phyloP scores from a whole-genome alignment of 1,284 basidiomycete species.

The Mycosarcoma mackinlayi region DNA sequence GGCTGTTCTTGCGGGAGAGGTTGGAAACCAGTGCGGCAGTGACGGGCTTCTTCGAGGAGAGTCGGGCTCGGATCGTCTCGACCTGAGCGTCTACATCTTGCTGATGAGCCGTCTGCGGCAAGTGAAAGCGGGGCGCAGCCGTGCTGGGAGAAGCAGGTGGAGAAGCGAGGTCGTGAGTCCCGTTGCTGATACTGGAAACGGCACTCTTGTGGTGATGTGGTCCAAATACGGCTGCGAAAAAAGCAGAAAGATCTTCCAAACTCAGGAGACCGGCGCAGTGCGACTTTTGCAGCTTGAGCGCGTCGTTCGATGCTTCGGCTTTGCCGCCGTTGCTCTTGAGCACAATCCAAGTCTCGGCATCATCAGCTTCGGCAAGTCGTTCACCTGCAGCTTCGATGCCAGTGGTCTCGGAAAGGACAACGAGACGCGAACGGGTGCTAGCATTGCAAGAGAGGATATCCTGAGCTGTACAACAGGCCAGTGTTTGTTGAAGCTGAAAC shows the following conservation, averaged over 20 bases:
- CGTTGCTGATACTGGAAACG: background rate
- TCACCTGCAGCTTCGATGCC: constrained; percentile 43
- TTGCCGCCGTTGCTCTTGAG: constrained; percentile 5
- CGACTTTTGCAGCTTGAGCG: constrained; percentile 20
- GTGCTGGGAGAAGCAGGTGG: constrained; percentile 35
- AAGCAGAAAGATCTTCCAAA: constrained; percentile 38
- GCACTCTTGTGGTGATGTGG: constrained; percentile 13
- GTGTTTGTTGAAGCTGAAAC: constrained; percentile 13
- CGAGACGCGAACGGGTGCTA: constrained; percentile 16
- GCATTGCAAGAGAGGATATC: constrained; percentile 28
- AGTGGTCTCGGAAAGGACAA: constrained; percentile 17
- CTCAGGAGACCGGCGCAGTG: constrained; percentile 35
- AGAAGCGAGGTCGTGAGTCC: constrained; percentile 14
- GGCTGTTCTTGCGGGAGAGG: constrained; percentile 25
- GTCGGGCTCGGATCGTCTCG: constrained; percentile 10
- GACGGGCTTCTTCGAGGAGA: constrained; percentile 15
- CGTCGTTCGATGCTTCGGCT: background rate
- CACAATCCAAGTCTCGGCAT: constrained; percentile 34
- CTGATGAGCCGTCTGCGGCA: background rate
- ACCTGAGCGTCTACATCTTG: background rate
- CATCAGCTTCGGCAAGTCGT: constrained; percentile 20
- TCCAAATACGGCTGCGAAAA: constrained; percentile 38
- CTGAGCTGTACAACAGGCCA: constrained; percentile 24
- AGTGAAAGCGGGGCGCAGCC: background rate
- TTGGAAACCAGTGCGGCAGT: constrained; percentile 29